Conservation (phyloP, 2,329 filamentous ascomycete genomes). For the Colletotrichum limetticola region DNA sequence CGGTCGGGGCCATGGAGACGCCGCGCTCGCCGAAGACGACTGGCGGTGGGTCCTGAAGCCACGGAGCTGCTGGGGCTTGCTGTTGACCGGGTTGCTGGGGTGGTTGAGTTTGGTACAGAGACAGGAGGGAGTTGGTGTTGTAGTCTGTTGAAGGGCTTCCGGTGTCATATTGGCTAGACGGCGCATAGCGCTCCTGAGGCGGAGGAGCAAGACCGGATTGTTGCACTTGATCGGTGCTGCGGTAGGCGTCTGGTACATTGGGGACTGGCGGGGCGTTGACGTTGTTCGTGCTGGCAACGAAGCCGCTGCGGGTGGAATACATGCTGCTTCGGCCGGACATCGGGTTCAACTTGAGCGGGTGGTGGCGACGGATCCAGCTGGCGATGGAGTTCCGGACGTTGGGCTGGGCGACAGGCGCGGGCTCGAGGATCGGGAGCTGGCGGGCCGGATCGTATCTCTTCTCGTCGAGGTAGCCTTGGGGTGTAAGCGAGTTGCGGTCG, state of each 20-base stretch:
- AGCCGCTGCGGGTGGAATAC: conserved; percentile 21
- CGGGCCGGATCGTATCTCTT: conserved; percentile 31
- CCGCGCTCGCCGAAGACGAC: conserved; percentile 19
- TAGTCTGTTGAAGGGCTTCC: not conserved
- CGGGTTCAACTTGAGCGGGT: conserved; percentile 39
- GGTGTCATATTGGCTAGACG: conserved; percentile 21
- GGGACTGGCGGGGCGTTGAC: conserved; percentile 24
- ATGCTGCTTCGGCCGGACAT: conserved; percentile 28
- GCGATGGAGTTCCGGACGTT: conserved; percentile 38
- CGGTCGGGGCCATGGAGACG: conserved; percentile 33
- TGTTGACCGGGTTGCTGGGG: conserved; percentile 1
- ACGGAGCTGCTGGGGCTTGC: not conserved
- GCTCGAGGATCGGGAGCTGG: conserved; percentile 33
- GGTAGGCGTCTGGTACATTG: conserved; percentile 19
- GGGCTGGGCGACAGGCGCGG: conserved; percentile 33
- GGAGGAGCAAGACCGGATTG: not conserved
- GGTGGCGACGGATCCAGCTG: conserved; percentile 41
- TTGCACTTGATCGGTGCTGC: conserved; percentile 1
- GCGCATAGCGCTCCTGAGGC: not conserved
- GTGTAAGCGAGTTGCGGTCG: conserved; percentile 18
- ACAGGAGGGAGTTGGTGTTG: conserved; percentile 23
- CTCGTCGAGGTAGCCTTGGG: conserved; percentile 35
- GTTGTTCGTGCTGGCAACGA: not conserved
- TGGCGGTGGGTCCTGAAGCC: conserved; percentile 9
- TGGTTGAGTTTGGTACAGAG: conserved; percentile 15